These are phyloP conservation scores for Phytophthora fragariae DNA, from an alignment of 352 stramenopile genomes.

Conservation along the genomic window DNA sequence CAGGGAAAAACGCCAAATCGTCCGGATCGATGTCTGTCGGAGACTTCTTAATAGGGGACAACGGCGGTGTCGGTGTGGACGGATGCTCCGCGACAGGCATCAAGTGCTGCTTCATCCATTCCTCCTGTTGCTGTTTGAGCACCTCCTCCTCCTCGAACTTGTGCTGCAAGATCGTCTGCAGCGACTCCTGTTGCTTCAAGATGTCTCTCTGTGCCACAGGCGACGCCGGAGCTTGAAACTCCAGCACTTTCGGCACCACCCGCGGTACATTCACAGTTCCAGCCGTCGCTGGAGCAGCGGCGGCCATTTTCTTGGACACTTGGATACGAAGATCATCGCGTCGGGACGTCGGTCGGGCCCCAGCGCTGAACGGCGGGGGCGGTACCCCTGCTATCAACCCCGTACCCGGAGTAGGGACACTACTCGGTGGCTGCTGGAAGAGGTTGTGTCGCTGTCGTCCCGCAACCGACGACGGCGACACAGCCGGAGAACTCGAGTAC, in stretches of 20 bases:
- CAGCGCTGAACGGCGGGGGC: slow-evolving; percentile 24
- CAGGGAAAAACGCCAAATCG: slow-evolving; percentile 33
- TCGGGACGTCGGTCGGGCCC: slow-evolving; percentile 28
- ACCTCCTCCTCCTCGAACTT: slow-evolving; percentile 73
- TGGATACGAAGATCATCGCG: slow-evolving; percentile 77
- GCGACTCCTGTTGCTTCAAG: slow-evolving; percentile 60
- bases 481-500: slow-evolving; percentile 42
- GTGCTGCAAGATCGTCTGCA: slow-evolving; percentile 67
- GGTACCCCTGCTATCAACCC: slow-evolving; percentile 10
- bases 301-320: slow-evolving; percentile 84
- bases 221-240: slow-evolving; percentile 63
- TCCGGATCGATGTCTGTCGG: slow-evolving; percentile 24
- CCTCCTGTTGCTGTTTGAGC: slow-evolving; percentile 77
- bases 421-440: slow-evolving; percentile 29
- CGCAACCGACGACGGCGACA: slow-evolving; percentile 38
- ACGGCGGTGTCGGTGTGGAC: slow-evolving; percentile 36
- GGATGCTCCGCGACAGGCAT: slow-evolving; percentile 25
- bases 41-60: slow-evolving; percentile 20
- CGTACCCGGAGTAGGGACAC: slow-evolving; percentile 4
- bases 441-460: slow-evolving; percentile 35
- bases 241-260: slow-evolving; percentile 24
- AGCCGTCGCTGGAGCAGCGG: slow-evolving; percentile 32
- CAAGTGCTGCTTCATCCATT: slow-evolving; percentile 68
- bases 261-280: slow-evolving; percentile 1
- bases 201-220: slow-evolving; percentile 73